These are phyloP conservation scores for Boechera stricta DNA, from an alignment of 345 rosid genomes.

Conservation along the genomic window DNA sequence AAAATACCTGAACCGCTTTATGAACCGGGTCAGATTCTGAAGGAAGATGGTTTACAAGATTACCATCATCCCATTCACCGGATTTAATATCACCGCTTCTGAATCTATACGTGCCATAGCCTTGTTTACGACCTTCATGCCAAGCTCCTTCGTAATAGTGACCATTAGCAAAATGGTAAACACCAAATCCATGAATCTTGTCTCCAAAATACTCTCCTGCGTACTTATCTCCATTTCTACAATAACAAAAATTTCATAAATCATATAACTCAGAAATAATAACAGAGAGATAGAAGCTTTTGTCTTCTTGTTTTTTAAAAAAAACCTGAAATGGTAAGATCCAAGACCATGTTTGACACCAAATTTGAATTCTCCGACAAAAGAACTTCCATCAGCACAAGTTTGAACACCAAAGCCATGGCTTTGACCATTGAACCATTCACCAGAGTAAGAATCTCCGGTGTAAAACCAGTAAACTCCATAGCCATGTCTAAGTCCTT, in stretches of 20 bases:
- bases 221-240: constrained; percentile 91
- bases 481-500: constrained; percentile 81
- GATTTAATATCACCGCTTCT: constrained; percentile 67
- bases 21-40: constrained; percentile 53
- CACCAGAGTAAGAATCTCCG: constrained; percentile 91
- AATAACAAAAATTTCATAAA: constrained; percentile 22
- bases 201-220: constrained; percentile 95
- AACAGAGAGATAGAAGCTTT: constrained; percentile 1
- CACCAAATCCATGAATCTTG: constrained; percentile 92
- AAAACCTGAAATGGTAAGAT: constrained; percentile 86
- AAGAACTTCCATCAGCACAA: constrained; percentile 89
- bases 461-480: constrained; percentile 86
- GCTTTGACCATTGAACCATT: constrained; percentile 96
- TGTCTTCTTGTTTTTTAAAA: not conserved
- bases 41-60: constrained; percentile 56
- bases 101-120: constrained; percentile 81
- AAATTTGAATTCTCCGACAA: constrained; percentile 78
- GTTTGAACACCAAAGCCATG: constrained; percentile 89
- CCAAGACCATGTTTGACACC: constrained; percentile 96
- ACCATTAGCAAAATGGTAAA: constrained; percentile 85
- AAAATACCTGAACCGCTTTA: constrained; percentile 63
- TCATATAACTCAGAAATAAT: not conserved
- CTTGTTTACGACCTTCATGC: constrained; percentile 97
- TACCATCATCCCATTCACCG: constrained; percentile 86
- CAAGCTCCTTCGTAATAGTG: constrained; percentile 96